A percentile compares a stretch with the other conserved stretches of the same genome.
These are phyloP conservation scores for Candida krabiensis DNA, from an alignment of 805 yeast genomes.

Conservation along the genomic window DNA sequence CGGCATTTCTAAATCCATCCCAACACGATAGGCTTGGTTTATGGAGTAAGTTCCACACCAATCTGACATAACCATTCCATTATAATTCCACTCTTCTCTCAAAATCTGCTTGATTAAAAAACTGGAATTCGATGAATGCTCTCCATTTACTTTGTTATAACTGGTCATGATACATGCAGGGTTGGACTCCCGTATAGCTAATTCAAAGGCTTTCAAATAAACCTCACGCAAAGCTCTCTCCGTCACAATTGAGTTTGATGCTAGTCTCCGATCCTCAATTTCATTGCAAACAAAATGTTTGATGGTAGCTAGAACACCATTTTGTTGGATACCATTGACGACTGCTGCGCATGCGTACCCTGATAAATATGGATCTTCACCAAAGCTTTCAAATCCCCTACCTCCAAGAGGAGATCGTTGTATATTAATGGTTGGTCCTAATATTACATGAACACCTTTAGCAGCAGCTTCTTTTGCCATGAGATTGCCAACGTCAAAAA, in stretches of 20 bases:
- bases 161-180: slow-evolving; percentile 62
- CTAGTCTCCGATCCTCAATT: slow-evolving; percentile 53
- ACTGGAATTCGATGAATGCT: slow-evolving; percentile 50
- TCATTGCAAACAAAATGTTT: slow-evolving; percentile 68
- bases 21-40: slow-evolving; percentile 48
- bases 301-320: slow-evolving; percentile 52
- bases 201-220: slow-evolving; percentile 61
- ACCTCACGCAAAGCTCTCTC: slow-evolving; percentile 66
- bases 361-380: slow-evolving; percentile 57
- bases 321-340: slow-evolving; percentile 54
- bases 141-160: slow-evolving; percentile 63
- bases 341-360: slow-evolving; percentile 48
- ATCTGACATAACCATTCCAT: slow-evolving; percentile 60
- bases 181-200: slow-evolving; percentile 51
- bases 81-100: slow-evolving; percentile 56
- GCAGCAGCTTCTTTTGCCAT: slow-evolving; percentile 45
- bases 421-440: slow-evolving; percentile 40
- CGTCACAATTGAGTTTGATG: slow-evolving; percentile 49
- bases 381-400: slow-evolving; percentile 59
- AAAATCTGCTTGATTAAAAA: slow-evolving; percentile 45
- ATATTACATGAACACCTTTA: slow-evolving; percentile 42
- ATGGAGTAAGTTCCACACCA: slow-evolving; percentile 61
- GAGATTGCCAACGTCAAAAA: slow-evolving; percentile 39
- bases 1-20: slow-evolving; percentile 68
- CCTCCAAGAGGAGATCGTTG: slow-evolving; percentile 50